phyloP scores from a whole-genome alignment of 345 rosid genomes.

The Linum trigynum region DNA sequence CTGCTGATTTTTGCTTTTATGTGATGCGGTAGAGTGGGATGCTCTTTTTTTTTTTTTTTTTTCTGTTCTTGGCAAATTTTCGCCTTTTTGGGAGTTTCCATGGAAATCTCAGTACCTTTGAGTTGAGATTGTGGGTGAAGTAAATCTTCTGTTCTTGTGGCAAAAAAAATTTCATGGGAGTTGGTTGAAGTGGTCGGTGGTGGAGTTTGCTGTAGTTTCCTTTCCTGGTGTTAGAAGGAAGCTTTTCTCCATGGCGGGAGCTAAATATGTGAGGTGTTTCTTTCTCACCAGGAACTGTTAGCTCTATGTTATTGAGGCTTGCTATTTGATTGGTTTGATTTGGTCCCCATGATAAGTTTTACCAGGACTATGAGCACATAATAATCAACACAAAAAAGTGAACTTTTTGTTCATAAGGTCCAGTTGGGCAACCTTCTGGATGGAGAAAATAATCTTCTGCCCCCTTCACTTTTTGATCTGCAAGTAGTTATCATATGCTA shows the following conservation, averaged over 20 bases:
- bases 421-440: not conserved
- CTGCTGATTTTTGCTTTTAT: not conserved
- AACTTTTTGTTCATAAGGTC: not conserved
- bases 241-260: not conserved
- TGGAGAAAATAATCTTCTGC: no score
- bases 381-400: no score
- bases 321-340: no score
- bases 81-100: no score
- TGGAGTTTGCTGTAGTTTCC: not conserved
- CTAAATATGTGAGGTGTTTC: not conserved
- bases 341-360: no score
- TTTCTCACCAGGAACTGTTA: not conserved
- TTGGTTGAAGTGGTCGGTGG: slow-evolving; percentile 8
- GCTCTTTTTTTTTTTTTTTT: not conserved
- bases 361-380: no score
- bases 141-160: not conserved
- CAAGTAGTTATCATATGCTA: not conserved
- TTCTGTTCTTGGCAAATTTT: not conserved
- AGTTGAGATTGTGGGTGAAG: not conserved
- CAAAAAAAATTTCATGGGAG: slow-evolving; percentile 2
- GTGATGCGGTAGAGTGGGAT: not conserved
- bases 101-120: not conserved
- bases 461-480: not conserved
- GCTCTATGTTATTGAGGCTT: not conserved
- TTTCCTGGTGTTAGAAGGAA: not conserved